Percentiles rank a stretch among this genome's conserved stretches.
phyloP scores from a whole-genome alignment of 176 grass and related monocot species.

The Oropetium thomaeum region DNA sequence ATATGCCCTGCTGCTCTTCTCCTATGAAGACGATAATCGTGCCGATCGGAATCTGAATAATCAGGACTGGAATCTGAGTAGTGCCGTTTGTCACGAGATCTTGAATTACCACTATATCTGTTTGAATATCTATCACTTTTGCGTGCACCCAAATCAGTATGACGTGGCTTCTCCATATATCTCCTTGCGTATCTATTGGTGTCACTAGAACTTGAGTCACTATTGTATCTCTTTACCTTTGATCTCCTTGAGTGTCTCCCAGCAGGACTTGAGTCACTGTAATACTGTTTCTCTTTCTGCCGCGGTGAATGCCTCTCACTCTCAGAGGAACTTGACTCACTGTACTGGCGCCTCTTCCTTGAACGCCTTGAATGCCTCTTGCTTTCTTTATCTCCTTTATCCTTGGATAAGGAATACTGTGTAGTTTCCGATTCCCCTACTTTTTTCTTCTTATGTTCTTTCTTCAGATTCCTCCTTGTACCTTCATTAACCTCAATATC shows the following conservation, averaged over 20 bases:
- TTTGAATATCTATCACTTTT: neutral
- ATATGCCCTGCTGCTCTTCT: conserved; percentile 15
- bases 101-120: conserved; percentile 14
- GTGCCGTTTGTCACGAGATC: conserved; percentile 21
- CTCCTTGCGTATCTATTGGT: neutral
- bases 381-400: conserved; percentile 9
- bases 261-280: conserved; percentile 22
- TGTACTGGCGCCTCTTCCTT: conserved; percentile 13
- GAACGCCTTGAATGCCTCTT: conserved; percentile 34
- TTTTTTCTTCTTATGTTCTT: conserved; percentile 40
- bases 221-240: conserved; percentile 9
- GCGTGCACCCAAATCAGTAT: neutral
- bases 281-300: conserved; percentile 6
- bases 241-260: conserved; percentile 28
- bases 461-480: conserved; percentile 29
- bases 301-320: neutral
- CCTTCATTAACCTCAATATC: conserved; percentile 31
- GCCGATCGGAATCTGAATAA: conserved; percentile 26
- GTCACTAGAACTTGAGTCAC: conserved; percentile 6
- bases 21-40: conserved; percentile 15
- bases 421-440: conserved; percentile 17
- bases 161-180: neutral
- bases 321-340: conserved; percentile 33
- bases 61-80: conserved; percentile 34
- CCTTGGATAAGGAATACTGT: conserved; percentile 14